These are phyloP conservation scores for Paecilomyces sp. DNA, from an alignment of 2,329 filamentous ascomycete genomes.

Conservation along the genomic window DNA sequence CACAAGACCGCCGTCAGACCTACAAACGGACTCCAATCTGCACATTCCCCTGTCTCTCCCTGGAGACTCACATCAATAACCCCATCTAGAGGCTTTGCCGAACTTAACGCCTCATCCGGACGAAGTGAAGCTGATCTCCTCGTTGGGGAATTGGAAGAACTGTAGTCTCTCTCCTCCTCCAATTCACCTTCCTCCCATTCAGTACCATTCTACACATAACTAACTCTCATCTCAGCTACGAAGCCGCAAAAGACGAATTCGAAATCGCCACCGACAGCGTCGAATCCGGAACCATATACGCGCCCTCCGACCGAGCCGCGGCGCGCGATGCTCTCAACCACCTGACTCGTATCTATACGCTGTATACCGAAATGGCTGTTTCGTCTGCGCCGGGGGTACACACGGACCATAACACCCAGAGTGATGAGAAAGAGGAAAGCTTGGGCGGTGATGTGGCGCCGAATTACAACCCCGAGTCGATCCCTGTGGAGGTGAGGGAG, in stretches of 20 bases:
- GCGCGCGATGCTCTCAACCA: slow-evolving; percentile 40
- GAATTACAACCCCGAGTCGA: slow-evolving; percentile 21
- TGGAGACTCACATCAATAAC: neutral
- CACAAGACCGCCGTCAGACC: neutral
- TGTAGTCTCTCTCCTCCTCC: slow-evolving; percentile 12
- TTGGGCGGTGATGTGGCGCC: slow-evolving; percentile 20
- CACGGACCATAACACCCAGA: neutral
- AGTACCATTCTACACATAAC: neutral
- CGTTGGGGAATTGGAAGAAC: slow-evolving; percentile 30
- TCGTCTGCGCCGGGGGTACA: neutral
- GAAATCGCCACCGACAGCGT: slow-evolving; percentile 44
- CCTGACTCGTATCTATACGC: slow-evolving; percentile 24
- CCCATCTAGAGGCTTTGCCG: neutral
- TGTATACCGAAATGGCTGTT: slow-evolving; percentile 20
- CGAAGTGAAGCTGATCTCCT: slow-evolving; percentile 24
- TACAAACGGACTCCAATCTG: neutral
- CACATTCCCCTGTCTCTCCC: neutral
- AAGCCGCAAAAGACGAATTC: slow-evolving; percentile 41
- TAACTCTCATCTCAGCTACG: slow-evolving; percentile 21
- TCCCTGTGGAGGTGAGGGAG: slow-evolving; percentile 24
- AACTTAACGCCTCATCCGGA: slow-evolving; percentile 8
- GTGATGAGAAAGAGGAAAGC: slow-evolving; percentile 2
- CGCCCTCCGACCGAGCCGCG: slow-evolving; percentile 37
- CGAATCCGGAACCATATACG: slow-evolving; percentile 38
- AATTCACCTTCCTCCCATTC: neutral